Evolutionary conservation across 2,329 filamentous ascomycete genomes (phyloP).

Genomic region (Aspergillus versicolor): DNA sequence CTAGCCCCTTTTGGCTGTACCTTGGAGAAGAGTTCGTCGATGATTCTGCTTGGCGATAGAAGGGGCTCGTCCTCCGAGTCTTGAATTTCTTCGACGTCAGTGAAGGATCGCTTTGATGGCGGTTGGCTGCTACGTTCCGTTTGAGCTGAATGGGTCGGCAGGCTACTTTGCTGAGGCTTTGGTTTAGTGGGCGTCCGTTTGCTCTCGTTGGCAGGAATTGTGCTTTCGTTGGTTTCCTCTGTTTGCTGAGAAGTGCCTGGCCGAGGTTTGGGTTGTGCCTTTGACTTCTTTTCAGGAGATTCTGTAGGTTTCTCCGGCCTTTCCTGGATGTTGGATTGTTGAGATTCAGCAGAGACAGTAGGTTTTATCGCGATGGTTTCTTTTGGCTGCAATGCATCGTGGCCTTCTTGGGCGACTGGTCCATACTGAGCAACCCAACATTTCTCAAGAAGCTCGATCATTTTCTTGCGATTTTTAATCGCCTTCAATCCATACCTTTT

Average conservation of each 20-base stretch:
- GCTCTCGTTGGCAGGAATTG: neutral
- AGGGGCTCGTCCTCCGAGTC: slow-evolving; percentile 37
- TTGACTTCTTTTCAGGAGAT: neutral
- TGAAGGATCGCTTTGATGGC: slow-evolving; percentile 16
- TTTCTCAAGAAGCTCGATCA: slow-evolving; percentile 67
- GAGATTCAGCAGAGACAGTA: neutral
- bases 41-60: slow-evolving; percentile 22
- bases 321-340: neutral
- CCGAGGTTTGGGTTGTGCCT: neutral
- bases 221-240: neutral
- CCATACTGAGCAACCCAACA: slow-evolving; percentile 66
- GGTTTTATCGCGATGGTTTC: neutral
- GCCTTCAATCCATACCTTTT: slow-evolving; percentile 70
- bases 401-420: slow-evolving; percentile 19
- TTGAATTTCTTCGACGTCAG: slow-evolving; percentile 37
- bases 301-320: neutral
- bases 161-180: neutral
- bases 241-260: neutral
- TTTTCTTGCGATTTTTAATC: slow-evolving; percentile 65
- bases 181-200: neutral
- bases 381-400: slow-evolving; percentile 18
- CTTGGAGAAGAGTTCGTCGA: slow-evolving; percentile 23
- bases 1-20: neutral
- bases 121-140: neutral
- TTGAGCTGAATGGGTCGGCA: neutral